phyloP scores from a whole-genome alignment of 169 alveolate genomes.

The Plasmodium adleri region DNA sequence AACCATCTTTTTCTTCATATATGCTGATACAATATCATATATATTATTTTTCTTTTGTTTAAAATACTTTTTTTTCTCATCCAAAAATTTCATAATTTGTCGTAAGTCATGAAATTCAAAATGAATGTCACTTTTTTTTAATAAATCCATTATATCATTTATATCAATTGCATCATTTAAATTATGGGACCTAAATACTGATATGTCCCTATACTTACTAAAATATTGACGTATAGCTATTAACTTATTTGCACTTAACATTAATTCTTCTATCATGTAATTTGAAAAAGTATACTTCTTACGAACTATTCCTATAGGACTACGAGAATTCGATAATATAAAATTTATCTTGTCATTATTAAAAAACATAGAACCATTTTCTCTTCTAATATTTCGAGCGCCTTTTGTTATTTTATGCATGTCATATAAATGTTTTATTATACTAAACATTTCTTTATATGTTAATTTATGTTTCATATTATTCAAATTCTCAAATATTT shows the following conservation, averaged over 20 bases:
- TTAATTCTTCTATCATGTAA: conserved; percentile 96
- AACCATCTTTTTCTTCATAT: conserved; percentile 64
- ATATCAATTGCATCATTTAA: conserved; percentile 25
- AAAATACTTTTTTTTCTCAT: conserved; percentile 18
- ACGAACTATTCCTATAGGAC: conserved; percentile 55
- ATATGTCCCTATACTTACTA: conserved; percentile 55
- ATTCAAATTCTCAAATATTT: conserved; percentile 27
- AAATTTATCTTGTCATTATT: conserved; percentile 49
- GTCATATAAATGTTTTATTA: conserved; percentile 43
- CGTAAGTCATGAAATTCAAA: conserved; percentile 16
- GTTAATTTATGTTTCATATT: conserved; percentile 28
- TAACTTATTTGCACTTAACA: conserved; percentile 97
- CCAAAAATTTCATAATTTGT: conserved; percentile 36
- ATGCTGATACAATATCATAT: conserved; percentile 55
- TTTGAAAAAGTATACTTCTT: conserved; percentile 64
- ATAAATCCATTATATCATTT: conserved; percentile 51
- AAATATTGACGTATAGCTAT: conserved; percentile 89
- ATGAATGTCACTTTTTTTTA: conserved; percentile 53
- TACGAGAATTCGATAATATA: conserved; percentile 29
- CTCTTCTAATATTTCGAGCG: conserved; percentile 53
- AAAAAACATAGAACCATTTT: conserved; percentile 65
- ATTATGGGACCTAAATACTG: conserved; percentile 63
- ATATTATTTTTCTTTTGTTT: conserved; percentile 31
- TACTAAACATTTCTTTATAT: conserved; percentile 19
- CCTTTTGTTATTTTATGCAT: conserved; percentile 53